Conservation (phyloP, 2,329 filamentous ascomycete species). For the Madurella mycetomatis region DNA sequence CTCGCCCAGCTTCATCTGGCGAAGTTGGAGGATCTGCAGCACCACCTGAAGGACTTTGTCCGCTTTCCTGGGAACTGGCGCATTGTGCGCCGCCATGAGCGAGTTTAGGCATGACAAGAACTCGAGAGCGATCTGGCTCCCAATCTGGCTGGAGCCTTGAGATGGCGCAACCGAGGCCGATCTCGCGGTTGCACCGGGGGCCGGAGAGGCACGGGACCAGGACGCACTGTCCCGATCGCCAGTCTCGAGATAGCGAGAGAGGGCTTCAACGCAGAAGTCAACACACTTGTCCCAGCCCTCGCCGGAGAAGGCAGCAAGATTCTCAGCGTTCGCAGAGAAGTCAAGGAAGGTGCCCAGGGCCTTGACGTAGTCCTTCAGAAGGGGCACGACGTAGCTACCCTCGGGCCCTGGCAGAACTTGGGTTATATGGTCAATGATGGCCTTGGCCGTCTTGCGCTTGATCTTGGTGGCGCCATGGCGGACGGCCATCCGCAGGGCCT, state of each 20-base stretch:
- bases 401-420: conserved; percentile 63
- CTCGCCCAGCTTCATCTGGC: conserved; percentile 54
- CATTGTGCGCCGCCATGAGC: conserved; percentile 62
- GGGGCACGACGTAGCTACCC: conserved; percentile 61
- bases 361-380: conserved; percentile 75
- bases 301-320: conserved; percentile 54
- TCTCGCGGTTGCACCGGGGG: conserved; percentile 35
- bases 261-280: conserved; percentile 64
- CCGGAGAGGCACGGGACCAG: conserved; percentile 44
- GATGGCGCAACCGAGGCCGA: conserved; percentile 26
- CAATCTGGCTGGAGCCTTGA: conserved; percentile 27
- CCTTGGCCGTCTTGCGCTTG: conserved; percentile 71
- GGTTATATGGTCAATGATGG: conserved; percentile 75
- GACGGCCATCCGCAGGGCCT: conserved; percentile 66
- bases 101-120: conserved; percentile 62
- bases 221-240: conserved; percentile 34
- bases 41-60: conserved; percentile 53
- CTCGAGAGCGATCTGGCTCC: conserved; percentile 42
- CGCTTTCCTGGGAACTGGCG: conserved; percentile 56
- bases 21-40: conserved; percentile 57
- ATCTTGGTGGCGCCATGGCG: conserved; percentile 65
- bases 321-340: conserved; percentile 73
- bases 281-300: conserved; percentile 65
- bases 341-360: conserved; percentile 66
- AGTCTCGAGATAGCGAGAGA: conserved; percentile 49